Conservation (phyloP, 2,329 filamentous ascomycete genomes). For the Endocalyx cinctus region DNA sequence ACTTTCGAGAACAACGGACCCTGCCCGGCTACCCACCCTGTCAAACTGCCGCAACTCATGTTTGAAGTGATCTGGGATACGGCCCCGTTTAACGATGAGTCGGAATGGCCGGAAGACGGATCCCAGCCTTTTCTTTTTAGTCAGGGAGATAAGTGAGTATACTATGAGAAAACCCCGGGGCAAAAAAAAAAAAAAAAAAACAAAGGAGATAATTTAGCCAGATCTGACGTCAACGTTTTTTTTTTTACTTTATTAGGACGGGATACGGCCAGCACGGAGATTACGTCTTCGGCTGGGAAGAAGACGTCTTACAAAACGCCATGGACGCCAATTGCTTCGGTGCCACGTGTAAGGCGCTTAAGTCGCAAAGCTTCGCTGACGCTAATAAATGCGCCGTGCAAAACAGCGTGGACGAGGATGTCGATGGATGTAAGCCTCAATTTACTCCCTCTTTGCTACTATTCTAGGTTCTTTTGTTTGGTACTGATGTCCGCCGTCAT, state of each 20-base stretch:
- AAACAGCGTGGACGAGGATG: slow-evolving; percentile 6
- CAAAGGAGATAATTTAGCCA: too few relatives aligned
- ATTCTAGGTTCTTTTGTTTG: too few relatives aligned
- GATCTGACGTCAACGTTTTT: too few relatives aligned
- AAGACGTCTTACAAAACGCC: slow-evolving; percentile 10
- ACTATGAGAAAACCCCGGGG: too few relatives aligned
- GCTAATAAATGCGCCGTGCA: slow-evolving; percentile 11
- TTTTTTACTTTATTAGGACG: neutral
- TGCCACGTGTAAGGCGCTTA: slow-evolving; percentile 8
- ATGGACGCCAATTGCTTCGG: slow-evolving; percentile 13
- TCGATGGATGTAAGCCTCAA: slow-evolving; percentile 16
- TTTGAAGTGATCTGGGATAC: slow-evolving; percentile 53
- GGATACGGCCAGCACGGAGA: slow-evolving; percentile 13
- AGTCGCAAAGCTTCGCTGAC: slow-evolving; percentile 8
- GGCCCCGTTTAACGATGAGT: slow-evolving; percentile 18
- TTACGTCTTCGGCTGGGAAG: slow-evolving; percentile 16
- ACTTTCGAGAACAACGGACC: slow-evolving; percentile 34
- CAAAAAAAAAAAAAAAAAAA: too few relatives aligned
- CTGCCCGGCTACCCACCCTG: slow-evolving; percentile 46
- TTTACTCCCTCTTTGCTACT: too few relatives aligned
- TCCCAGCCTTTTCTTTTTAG: slow-evolving; percentile 20
- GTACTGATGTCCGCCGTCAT: too few relatives aligned
- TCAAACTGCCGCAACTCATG: slow-evolving; percentile 55
- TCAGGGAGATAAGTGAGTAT: slow-evolving; percentile 17
- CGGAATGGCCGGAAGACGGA: slow-evolving; percentile 21